Base-by-base conservation (phyloP, 495 filamentous ascomycete genomes). In the Lasiosphaeris hirsuta region DNA sequence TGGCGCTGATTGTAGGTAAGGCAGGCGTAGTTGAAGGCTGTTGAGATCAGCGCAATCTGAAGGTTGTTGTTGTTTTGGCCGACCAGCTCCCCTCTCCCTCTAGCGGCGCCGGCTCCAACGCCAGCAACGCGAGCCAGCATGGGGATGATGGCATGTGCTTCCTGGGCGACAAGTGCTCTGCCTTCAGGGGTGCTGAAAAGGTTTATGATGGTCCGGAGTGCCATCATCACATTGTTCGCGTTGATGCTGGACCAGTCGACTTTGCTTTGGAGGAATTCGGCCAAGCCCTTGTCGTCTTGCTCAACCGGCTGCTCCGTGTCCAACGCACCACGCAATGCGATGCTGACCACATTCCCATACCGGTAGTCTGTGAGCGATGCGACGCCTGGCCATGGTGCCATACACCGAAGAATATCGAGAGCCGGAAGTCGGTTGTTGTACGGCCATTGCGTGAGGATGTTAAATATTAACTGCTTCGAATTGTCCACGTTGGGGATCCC, bases 21-120 rank as follows among this genome's bases (percentile, higher is more conserved):
- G 17, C 89, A 87, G 3, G 88, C 82, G 72, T 88, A 91, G 73
- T 99, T 97, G 66, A 97, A 86, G 62, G 86, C 86, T 0, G 90
- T 77, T 7, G 95, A 95, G 10, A 89, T 84, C 17, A 91, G 69
- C 0, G 94, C 95, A 53, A 96, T 85, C 45, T 86, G 81, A 7
- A 95, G 73, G 63, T 95, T 96, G 38, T 86, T 84, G 61, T 95
- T 94, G n/a, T 77, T 76, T 0, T 82, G 78, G 37, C 79, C 78
- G 0, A 72, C 69, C 5, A 79, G 68, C 23, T 78, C 62, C 2
- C 72, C 64, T 1, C 75, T 69, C 39, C 77, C 80, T 4, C 81
- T 5, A 5, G 23, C 23, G 2, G 23, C 23, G 5, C 23, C 23
- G 23, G 23, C 23, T 5, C 23, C 76, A 23, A 83, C 69, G 10